Evolutionary conservation across 805 yeast species (phyloP).

Genomic region (Candida stauntonica): DNA sequence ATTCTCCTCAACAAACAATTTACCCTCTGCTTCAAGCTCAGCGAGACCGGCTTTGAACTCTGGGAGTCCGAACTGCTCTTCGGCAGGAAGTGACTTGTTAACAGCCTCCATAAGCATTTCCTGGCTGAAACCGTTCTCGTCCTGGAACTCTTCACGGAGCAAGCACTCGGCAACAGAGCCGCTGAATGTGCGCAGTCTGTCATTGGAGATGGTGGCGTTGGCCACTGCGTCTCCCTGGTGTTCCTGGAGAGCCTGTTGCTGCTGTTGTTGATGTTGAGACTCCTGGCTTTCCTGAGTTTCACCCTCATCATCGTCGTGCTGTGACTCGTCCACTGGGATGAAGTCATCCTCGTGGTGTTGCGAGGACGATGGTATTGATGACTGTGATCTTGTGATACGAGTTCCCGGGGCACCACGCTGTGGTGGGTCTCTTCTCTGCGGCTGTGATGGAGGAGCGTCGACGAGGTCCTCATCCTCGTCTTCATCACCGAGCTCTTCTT

Average conservation of each 20-base stretch:
- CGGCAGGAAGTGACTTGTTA: slow-evolving; percentile 32
- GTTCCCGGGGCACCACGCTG: too few relatives aligned
- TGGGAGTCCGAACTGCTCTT: slow-evolving; percentile 32
- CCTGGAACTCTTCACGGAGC: slow-evolving; percentile 17
- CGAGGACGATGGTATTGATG: slow-evolving; percentile 11
- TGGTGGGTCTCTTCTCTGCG: not conserved
- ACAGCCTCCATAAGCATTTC: slow-evolving; percentile 30
- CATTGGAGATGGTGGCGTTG: slow-evolving; percentile 13
- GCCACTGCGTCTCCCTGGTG: not conserved
- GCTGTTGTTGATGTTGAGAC: slow-evolving; percentile 1
- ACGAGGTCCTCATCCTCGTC: slow-evolving; percentile 7
- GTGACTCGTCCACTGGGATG: slow-evolving; percentile 7
- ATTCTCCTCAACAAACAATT: slow-evolving; percentile 33
- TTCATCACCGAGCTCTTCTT: not conserved
- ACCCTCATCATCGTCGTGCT: too few relatives aligned
- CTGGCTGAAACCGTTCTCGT: slow-evolving; percentile 31
- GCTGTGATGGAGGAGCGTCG: slow-evolving; percentile 1
- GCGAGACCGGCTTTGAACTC: slow-evolving; percentile 36
- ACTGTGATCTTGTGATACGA: slow-evolving; percentile 2
- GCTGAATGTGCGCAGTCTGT: slow-evolving; percentile 13
- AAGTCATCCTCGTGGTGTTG: slow-evolving; percentile 14
- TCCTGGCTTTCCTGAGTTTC: slow-evolving; percentile 14
- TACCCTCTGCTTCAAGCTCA: slow-evolving; percentile 26
- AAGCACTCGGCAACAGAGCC: slow-evolving; percentile 10
- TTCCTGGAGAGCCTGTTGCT: slow-evolving; percentile 5